A percentile compares a stretch with the other conserved stretches of the same genome.
phyloP scores from a whole-genome alignment of 2,329 filamentous ascomycete genomes.

The Aureobasidium namibiae region DNA sequence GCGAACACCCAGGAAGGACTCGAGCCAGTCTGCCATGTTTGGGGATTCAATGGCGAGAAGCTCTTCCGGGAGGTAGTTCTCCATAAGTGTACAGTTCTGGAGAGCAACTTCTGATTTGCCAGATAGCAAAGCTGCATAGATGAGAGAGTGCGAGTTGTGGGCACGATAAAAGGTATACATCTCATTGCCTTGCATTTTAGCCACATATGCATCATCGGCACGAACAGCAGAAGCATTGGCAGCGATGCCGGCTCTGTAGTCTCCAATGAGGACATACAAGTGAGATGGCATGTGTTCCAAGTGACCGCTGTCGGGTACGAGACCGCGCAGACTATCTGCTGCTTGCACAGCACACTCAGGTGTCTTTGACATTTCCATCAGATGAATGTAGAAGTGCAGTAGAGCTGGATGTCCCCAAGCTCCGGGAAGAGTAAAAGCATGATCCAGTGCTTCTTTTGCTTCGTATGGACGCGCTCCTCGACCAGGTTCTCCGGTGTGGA shows the following conservation, averaged over 20 bases:
- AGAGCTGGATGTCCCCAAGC: constrained; percentile 57
- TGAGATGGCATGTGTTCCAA: constrained; percentile 72
- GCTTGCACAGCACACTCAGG: constrained; percentile 56
- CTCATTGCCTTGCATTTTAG: constrained; percentile 51
- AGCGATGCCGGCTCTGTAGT: constrained; percentile 58
- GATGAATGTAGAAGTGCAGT: constrained; percentile 67
- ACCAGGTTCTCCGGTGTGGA: constrained; percentile 49
- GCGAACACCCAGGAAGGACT: constrained; percentile 59
- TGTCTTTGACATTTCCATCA: constrained; percentile 65
- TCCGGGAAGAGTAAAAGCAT: constrained; percentile 44
- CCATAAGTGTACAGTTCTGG: constrained; percentile 51
- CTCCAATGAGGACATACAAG: constrained; percentile 63
- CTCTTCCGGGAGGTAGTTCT: constrained; percentile 54
- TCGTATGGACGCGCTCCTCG: constrained; percentile 49
- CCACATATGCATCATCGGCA: constrained; percentile 60
- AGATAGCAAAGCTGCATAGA: constrained; percentile 72
- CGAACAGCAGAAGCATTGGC: constrained; percentile 59
- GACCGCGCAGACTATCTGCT: constrained; percentile 53
- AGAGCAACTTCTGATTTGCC: constrained; percentile 56
- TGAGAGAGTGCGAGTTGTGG: constrained; percentile 66
- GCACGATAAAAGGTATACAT: constrained; percentile 72
- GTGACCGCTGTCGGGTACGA: constrained; percentile 64
- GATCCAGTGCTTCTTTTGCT: constrained; percentile 51
- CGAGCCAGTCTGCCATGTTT: constrained; percentile 68
- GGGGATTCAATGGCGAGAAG: constrained; percentile 52